Evolutionary conservation across 768 basidiomycete genomes (phyloP).

Genomic region (Boletus vermiculosoides): DNA sequence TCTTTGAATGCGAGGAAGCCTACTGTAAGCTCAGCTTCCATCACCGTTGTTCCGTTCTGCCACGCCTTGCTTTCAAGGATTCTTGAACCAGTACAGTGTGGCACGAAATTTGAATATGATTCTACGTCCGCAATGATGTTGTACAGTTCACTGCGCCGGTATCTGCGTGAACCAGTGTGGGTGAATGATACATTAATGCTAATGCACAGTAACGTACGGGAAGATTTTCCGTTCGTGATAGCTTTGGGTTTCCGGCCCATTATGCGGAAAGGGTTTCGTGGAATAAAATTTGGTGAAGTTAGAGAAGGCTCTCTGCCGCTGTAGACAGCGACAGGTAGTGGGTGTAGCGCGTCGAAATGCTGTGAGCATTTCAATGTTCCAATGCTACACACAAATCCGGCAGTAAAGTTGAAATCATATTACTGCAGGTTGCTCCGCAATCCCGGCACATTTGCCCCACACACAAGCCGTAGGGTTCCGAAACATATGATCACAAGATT

Average conservation of each 20-base stretch:
- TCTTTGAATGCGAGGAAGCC: conserved; percentile 88
- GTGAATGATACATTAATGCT: conserved; percentile 5
- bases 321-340: not conserved
- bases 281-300: conserved; percentile 51
- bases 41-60: conserved; percentile 40
- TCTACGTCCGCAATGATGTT: conserved; percentile 82
- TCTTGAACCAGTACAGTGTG: conserved; percentile 78
- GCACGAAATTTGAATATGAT: conserved; percentile 84
- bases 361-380: conserved; percentile 19
- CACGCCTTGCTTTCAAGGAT: conserved; percentile 43
- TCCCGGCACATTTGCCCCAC: not conserved
- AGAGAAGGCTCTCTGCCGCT: conserved; percentile 40
- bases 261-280: conserved; percentile 38
- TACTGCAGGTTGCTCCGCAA: not conserved
- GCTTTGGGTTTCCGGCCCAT: conserved; percentile 46
- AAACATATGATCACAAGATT: too few species aligned
- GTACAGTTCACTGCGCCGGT: conserved; percentile 76
- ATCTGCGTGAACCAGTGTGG: conserved; percentile 46
- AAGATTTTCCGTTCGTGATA: conserved; percentile 86
- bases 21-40: conserved; percentile 85
- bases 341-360: conserved; percentile 8
- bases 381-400: not conserved
- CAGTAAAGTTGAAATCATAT: not conserved
- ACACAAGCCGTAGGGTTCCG: not conserved
- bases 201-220: conserved; percentile 58